Evolutionary conservation across 1,139 yeast species (phyloP), one percentile per base, ranked within the genome.

Genomic region (Zygosaccharomyces pseudobailii): DNA sequence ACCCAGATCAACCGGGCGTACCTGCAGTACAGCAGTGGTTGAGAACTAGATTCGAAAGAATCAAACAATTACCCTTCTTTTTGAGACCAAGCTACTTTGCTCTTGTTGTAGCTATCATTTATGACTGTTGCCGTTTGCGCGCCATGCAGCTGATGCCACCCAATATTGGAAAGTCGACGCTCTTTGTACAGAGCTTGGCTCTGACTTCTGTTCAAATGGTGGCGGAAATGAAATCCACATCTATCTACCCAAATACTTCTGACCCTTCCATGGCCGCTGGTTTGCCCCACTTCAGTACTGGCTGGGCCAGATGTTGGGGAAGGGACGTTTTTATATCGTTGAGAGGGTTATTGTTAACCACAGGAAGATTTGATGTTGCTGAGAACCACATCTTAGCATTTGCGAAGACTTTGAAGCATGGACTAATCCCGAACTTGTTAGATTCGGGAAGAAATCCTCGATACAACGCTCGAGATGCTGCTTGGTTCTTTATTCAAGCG

Each of bases 271-370:
- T 92, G 78, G 96, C 97, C 13, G 98, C 98, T 2, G 98, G 97
- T 0, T 75, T 92, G 51, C 98, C 98, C 3, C 97, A 90, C 69
- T 92, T 92, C 67, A 82, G 94, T 61, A 78, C 77, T 49, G 88
- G 84, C 56, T 89, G 87, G 66, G 89, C 90, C 96, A 77, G 98
- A 67, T 88, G 97, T 65, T 92, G 98, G 98, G 98, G 98, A 27
- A 78, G 98, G 63, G 98, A 92, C 69, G 95, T 89, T 2, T 92
- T 92, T 63, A 84, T 92, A 47, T 78, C 96, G 0, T 74, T 86
- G 47, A 74, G 96, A 54, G 98, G 98, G 0, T 72, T 90, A 42
- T 70, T 89, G 51, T 69, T 90, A 35, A 83, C 85, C 1, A 78
- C 96, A 0, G 94, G 85, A 13, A 74, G 97, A 48, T 79, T 65